Evolutionary conservation across 257 asterid genomes (phyloP), one percentile per base, ranked within the genome.

Genomic region (Rubia yunnanensis): DNA sequence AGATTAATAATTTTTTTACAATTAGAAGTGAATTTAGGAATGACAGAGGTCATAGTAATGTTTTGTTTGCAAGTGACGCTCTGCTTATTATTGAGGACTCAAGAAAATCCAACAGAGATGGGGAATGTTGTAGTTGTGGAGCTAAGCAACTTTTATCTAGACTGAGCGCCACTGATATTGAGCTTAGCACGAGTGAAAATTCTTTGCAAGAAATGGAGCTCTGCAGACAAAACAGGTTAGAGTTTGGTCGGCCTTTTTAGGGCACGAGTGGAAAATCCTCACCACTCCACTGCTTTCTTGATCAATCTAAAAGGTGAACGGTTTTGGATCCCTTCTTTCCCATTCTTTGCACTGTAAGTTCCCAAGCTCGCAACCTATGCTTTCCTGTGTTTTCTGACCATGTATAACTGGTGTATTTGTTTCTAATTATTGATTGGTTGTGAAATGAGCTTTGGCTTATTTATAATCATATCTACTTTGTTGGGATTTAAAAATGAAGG

Each of bases 201-300:
- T 22, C 69, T 10, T 69, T 61, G 68, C 69, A 63, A 49, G 78
- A 80, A 48, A 80, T 78, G 83, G 89, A 84, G 87, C 95, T 87
- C 53, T 89, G 91, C 70, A 84, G 96, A 41, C 96, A 84, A 64
- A 95, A 89, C 71, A 86, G 99, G 73, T 85, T 88, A 20, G 99
- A 92, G 78, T 66, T 91, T 69, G 96, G 96, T 11, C 84, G 96
- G 58, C 65, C 90, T 81, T 94, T 94, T n/a, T n/a, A n/a, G n/a
- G n/a, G n/a, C n/a, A n/a, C n/a, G n/a, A n/a, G n/a, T n/a, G n/a
- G n/a, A n/a, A n/a, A n/a, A n/a, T n/a, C 35, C 13, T 23, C 17
- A n/a, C 52, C 52, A 44, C 52, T 14, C 52, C 52, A 35, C 39
- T 13, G 32, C 35, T 22, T 69, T 20, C 34, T 66, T 55, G 31